Conservation (phyloP, 805 yeast genomes). For the Ogataea populi-albae region DNA sequence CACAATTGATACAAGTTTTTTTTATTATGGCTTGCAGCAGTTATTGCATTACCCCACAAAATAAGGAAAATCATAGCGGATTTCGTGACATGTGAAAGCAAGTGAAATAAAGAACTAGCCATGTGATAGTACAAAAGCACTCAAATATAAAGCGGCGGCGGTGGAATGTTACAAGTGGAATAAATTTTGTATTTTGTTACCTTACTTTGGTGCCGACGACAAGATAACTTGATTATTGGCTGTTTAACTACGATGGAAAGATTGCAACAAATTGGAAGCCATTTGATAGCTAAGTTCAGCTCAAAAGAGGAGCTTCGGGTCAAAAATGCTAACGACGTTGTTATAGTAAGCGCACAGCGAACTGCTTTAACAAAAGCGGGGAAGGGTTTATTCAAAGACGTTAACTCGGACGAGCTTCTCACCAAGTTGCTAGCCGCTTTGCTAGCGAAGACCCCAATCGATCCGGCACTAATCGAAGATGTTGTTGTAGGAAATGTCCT, state of each 20-base stretch:
- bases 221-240: too few species aligned
- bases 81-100: too few species aligned
- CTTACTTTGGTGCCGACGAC: too few species aligned
- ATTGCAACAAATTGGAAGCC: slow-evolving; percentile 34
- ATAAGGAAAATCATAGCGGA: too few species aligned
- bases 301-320: slow-evolving; percentile 21
- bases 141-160: too few species aligned
- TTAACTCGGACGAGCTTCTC: slow-evolving; percentile 76
- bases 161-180: too few species aligned
- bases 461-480: slow-evolving; percentile 64
- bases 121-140: too few species aligned
- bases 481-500: slow-evolving; percentile 89
- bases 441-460: slow-evolving; percentile 51
- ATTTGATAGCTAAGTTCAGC: slow-evolving; percentile 24
- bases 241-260: slow-evolving; percentile 34
- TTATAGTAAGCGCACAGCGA: slow-evolving; percentile 85
- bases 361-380: slow-evolving; percentile 89
- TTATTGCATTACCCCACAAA: too few species aligned
- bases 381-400: slow-evolving; percentile 80
- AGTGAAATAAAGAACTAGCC: too few species aligned
- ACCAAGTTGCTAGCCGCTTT: slow-evolving; percentile 61
- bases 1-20: too few species aligned
- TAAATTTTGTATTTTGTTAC: too few species aligned
- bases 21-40: too few species aligned
- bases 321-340: slow-evolving; percentile 84